A percentile compares a stretch with the other conserved stretches of the same genome.
Conservation (phyloP, 306 rosid species). For the Vachellia pachyceras region DNA sequence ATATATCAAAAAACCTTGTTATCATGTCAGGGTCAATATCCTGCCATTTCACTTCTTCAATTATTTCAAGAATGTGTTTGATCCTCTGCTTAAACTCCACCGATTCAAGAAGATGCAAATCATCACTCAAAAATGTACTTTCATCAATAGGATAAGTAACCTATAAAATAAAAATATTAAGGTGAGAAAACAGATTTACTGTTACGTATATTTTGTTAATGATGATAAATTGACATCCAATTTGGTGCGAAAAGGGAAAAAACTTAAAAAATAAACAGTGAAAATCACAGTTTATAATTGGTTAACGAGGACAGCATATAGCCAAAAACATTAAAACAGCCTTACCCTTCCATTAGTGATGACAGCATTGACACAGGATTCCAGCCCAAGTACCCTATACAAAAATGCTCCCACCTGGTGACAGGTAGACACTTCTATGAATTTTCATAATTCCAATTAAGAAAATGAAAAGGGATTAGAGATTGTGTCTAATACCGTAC, state of each 20-base stretch:
- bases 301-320: conserved; percentile 27
- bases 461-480: conserved; percentile 24
- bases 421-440: conserved; percentile 34
- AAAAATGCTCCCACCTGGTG: conserved; percentile 71
- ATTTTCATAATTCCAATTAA: conserved; percentile 6
- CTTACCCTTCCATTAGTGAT: conserved; percentile 99
- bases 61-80: conserved; percentile 77
- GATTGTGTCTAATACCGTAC: conserved; percentile 18
- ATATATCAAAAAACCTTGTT: conserved; percentile 70
- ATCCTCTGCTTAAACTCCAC: conserved; percentile 88
- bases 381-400: conserved; percentile 65
- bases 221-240: conserved; percentile 13
- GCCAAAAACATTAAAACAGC: conserved; percentile 27
- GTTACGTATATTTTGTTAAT: conserved; percentile 8
- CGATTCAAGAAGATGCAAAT: conserved; percentile 88
- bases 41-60: conserved; percentile 85
- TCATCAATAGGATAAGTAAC: conserved; percentile 63
- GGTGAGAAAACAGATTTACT: conserved; percentile 22
- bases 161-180: conserved; percentile 51
- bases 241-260: neutral
- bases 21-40: conserved; percentile 80
- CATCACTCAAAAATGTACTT: conserved; percentile 82
- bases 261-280: neutral
- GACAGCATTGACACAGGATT: conserved; percentile 72
- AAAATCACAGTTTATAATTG: neutral